phyloP scores from a whole-genome alignment of 305 asterid genomes.

The Fraxinus ornus region DNA sequence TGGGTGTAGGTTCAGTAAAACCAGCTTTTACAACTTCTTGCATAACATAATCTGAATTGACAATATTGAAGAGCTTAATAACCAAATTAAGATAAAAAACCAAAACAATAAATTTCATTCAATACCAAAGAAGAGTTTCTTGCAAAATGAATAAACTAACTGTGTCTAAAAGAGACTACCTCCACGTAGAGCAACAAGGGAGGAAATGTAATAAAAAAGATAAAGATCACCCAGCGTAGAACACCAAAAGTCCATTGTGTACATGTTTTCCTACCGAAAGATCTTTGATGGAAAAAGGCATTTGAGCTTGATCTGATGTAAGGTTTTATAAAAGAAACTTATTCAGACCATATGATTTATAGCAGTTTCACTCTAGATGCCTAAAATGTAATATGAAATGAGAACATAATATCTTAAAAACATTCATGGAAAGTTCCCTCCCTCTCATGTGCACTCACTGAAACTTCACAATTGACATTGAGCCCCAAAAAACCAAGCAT shows the following conservation, averaged over 20 bases:
- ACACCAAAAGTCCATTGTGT: background rate
- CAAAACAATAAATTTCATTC: background rate
- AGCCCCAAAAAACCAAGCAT: background rate
- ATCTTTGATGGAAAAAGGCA: background rate
- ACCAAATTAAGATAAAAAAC: background rate
- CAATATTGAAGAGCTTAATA: background rate
- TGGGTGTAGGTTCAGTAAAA: conserved; percentile 94
- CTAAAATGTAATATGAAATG: background rate
- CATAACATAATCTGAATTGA: conserved; percentile 77
- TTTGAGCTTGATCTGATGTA: background rate
- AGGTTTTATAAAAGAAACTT: background rate
- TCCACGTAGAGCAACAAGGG: background rate
- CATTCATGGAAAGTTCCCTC: background rate
- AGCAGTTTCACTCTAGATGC: background rate
- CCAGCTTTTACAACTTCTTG: conserved; percentile 94
- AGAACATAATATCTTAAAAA: background rate
- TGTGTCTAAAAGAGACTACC: background rate
- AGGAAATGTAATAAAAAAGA: background rate
- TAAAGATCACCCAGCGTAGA: background rate
- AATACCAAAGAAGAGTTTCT: background rate
- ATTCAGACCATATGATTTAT: background rate
- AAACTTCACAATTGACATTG: background rate
- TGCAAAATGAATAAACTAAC: background rate
- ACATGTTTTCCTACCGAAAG: background rate
- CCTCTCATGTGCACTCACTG: background rate